Evolutionary conservation across 768 basidiomycete genomes (phyloP), one percentile per base, ranked within the genome.

Genomic region (Dacryopinax primogenitus): DNA sequence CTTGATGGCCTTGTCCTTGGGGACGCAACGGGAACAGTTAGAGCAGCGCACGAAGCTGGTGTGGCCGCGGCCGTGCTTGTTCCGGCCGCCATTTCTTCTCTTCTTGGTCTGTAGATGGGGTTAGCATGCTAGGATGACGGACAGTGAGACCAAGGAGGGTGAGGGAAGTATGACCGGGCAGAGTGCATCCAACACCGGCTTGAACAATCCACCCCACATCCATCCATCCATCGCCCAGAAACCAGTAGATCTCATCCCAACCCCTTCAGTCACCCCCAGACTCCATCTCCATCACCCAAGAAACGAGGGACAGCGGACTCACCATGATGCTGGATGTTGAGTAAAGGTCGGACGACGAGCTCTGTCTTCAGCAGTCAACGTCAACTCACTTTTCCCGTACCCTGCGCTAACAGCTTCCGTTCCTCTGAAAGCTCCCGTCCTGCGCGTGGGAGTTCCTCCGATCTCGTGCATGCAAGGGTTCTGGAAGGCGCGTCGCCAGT

Each of bases 1-100:
- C 82, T 96, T 96, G 87, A 98, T 96, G 70, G 95, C 95, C 84
- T 98, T 98, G 83, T 98, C 95, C 83, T 98, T 98, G 71, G 82
- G 87, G 66, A 96, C 93, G 76, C 91, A 93, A 71, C 96, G 90
- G 74, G 92, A 92, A 85, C 96, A 99, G 86, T 99, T 99, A 71
- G 93, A 94, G 84, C 96, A 99, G 73, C 96, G 89, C 75, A 99
- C 84, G 77, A 90, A 91, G 69, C 78, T 83, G 77, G 92, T 90
- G 78, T 96, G 93, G 77, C 95, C 96, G 74, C 96, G 92, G 73
- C 94, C 92, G 77, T 94, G 91, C 84, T 97, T 96, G 92, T 96
- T 97, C 73, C 96, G 92, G 71, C 95, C 96, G 76, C 87, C 87
- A 83, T 90, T 92, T 90, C 94, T 88, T 91, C 94, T 87, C 83